These are phyloP conservation scores for Blastobotrys petasosporus DNA, from an alignment of 1,139 yeast genomes.

Conservation along the genomic window DNA sequence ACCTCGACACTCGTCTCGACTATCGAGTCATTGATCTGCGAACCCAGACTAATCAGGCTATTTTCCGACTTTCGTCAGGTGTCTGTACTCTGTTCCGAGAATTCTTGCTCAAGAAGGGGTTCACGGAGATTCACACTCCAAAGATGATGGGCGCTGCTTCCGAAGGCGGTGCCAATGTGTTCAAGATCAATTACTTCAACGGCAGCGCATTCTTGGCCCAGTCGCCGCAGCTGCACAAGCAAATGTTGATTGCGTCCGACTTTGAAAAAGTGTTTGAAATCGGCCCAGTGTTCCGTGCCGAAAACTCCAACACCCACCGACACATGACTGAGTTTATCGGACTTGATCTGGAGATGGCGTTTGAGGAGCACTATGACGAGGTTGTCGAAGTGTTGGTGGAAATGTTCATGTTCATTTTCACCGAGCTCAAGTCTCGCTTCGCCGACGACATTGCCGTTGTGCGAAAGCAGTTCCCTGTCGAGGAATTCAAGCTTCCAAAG, in stretches of 20 bases:
- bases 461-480: conserved; percentile 94
- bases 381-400: conserved; percentile 79
- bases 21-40: conserved; percentile 93
- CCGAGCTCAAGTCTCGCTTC: conserved; percentile 72
- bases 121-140: conserved; percentile 93
- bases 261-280: conserved; percentile 93
- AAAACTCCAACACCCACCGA: conserved; percentile 97
- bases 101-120: conserved; percentile 59
- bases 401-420: conserved; percentile 81
- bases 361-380: conserved; percentile 97
- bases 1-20: conserved; percentile 93
- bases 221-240: conserved; percentile 96
- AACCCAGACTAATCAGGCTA: conserved; percentile 95
- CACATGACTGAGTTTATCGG: conserved; percentile 99
- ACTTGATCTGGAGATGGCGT: conserved; percentile 95
- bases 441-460: conserved; percentile 81
- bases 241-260: conserved; percentile 96
- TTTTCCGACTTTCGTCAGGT: conserved; percentile 88
- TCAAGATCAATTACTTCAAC: conserved; percentile 88
- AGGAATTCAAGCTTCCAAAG: conserved; percentile 85
- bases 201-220: conserved; percentile 92
- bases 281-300: conserved; percentile 98
- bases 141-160: conserved; percentile 92
- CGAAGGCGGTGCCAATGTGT: conserved; percentile 97
- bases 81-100: conserved; percentile 87